phyloP scores from a whole-genome alignment of 2,329 filamentous ascomycete species.

The Leptographium procerum region DNA sequence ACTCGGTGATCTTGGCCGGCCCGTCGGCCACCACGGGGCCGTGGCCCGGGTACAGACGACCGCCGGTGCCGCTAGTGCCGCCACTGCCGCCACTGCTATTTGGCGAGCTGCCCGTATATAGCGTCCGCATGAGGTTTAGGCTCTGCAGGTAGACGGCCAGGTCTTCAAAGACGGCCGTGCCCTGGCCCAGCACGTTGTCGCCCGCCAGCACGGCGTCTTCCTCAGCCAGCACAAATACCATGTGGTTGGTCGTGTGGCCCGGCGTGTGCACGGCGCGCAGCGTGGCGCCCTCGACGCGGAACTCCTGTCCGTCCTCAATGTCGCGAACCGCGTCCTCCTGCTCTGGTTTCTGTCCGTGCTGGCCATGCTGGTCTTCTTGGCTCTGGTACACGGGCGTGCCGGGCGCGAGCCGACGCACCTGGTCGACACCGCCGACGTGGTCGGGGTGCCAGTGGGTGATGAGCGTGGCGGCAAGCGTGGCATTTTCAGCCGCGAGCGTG shows the following conservation, averaged over 20 bases:
- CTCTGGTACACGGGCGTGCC: slow-evolving; percentile 51
- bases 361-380: slow-evolving; percentile 22
- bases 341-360: background rate
- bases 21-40: slow-evolving; percentile 69
- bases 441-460: slow-evolving; percentile 92
- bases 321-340: slow-evolving; percentile 8
- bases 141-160: slow-evolving; percentile 49
- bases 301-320: slow-evolving; percentile 35
- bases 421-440: slow-evolving; percentile 69
- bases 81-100: no score
- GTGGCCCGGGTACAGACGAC: slow-evolving; percentile 77
- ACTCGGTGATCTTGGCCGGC: slow-evolving; percentile 61
- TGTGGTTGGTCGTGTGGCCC: slow-evolving; percentile 62
- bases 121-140: slow-evolving; percentile 45
- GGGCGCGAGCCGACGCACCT: slow-evolving; percentile 50
- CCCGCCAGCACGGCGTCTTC: slow-evolving; percentile 62
- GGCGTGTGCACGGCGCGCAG: slow-evolving; percentile 53
- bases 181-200: slow-evolving; percentile 65
- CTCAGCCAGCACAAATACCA: slow-evolving; percentile 49
- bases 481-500: slow-evolving; percentile 56
- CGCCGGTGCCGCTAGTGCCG: slow-evolving; percentile 43
- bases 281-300: slow-evolving; percentile 41
- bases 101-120: slow-evolving; percentile 45
- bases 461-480: slow-evolving; percentile 56
- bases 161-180: slow-evolving; percentile 63